phyloP scores from a whole-genome alignment of 2,329 filamentous ascomycete genomes.

The Colletotrichum lini region DNA sequence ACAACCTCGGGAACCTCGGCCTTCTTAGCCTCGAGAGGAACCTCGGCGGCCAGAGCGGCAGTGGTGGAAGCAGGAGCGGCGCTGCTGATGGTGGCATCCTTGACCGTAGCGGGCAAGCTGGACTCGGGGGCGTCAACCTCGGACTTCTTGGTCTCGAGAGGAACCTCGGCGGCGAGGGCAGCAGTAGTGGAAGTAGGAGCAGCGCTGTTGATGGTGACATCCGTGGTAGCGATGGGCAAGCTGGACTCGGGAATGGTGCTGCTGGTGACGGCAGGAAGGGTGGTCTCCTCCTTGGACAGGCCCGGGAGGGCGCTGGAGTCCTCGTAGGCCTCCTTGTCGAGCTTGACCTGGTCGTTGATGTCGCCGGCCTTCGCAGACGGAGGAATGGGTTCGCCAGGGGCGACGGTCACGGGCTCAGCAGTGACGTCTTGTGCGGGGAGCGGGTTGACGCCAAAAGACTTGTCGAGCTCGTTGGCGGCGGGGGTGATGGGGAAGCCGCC shows the following conservation, averaged over 20 bases:
- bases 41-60: conserved; percentile 75
- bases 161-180: conserved; percentile 76
- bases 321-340: conserved; percentile 90
- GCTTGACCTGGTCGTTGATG: conserved; percentile 78
- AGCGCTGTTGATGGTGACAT: conserved; percentile 67
- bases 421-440: conserved; percentile 73
- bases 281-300: conserved; percentile 54
- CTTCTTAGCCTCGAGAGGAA: conserved; percentile 73
- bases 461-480: conserved; percentile 64
- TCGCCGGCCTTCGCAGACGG: conserved; percentile 77
- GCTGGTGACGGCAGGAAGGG: conserved; percentile 68
- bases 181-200: conserved; percentile 75
- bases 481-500: conserved; percentile 76
- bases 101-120: conserved; percentile 75
- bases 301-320: conserved; percentile 78
- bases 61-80: conserved; percentile 74
- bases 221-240: conserved; percentile 72
- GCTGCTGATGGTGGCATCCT: conserved; percentile 66
- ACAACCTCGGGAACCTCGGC: conserved; percentile 73
- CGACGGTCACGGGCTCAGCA: conserved; percentile 85
- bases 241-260: conserved; percentile 87
- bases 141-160: conserved; percentile 66
- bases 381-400: conserved; percentile 86
- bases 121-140: conserved; percentile 73
- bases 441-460: conserved; percentile 72